Evolutionary conservation across 371 early-diverging fungal genomes (phyloP), one percentile per base, ranked within the genome.

Genomic region (Catenaria anguillulae): DNA sequence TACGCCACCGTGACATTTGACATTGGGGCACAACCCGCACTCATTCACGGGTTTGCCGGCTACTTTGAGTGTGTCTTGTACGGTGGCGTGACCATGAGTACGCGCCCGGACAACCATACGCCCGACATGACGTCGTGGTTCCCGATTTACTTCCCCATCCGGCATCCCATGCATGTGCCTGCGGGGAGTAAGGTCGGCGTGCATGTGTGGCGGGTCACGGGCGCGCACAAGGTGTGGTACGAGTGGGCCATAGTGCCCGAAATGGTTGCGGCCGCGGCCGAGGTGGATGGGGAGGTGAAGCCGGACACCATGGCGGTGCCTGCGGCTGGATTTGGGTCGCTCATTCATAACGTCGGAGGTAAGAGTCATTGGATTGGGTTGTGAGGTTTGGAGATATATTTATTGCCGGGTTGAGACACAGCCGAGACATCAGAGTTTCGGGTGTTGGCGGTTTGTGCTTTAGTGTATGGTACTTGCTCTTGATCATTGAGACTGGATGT

Each of bases 111-210:
- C 8, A 87, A 87, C 0, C 92, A 93, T 66, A 87, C 94, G 0
- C 81, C 86, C 13, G 88, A 77, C 3, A 95, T 97, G 97, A 86
- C 88, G 65, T 88, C 88, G 65, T 97, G 97, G 97, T 97, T 97
- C 72, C 94, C 97, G 0, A 87, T 97, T 60, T 93, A 79, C 67
- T 93, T 97, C 70, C 97, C 95, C 4, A 48, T 94, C 55, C 68
- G 76, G 73, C 75, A 70, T 3, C 96, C 94, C 1, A 60, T 93
- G 24, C 75, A 77, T 62, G 77, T 86, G 8, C 77, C 81, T 17
- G 66, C 71, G 6, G 82, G 77, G 6, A 69, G 82, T 2, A 64
- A 62, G 2, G 70, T 94, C 0, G 74, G 76, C 4, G 68, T 88
- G n/a, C 80, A 87, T 62, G 83, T 93, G 64, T 96, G 97, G 95